phyloP scores from a whole-genome alignment of 306 rosid genomes.

The cucumber (Cucumis sativus) region DNA sequence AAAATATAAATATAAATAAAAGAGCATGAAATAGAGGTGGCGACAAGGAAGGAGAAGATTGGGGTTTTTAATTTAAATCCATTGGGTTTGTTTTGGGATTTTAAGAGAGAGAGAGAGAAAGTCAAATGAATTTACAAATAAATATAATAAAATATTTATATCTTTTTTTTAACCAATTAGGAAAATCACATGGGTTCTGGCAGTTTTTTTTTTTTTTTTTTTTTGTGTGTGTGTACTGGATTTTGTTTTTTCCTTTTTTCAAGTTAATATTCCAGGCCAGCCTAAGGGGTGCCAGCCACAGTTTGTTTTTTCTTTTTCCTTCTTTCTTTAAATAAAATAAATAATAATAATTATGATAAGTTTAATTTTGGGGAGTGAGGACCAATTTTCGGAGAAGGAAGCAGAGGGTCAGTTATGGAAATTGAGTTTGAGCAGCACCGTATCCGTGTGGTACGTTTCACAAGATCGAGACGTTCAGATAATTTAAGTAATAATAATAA shows the following conservation, averaged over 20 bases:
- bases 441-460: background rate
- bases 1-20: too few relatives aligned
- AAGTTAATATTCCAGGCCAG: background rate
- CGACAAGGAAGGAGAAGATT: slow-evolving; percentile 11
- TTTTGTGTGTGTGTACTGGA: slow-evolving; percentile 10
- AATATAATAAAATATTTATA: background rate
- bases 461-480: background rate
- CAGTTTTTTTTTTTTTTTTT: slow-evolving; percentile 27
- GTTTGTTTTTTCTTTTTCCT: background rate
- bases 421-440: background rate
- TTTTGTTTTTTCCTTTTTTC: slow-evolving; percentile 6
- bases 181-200: slow-evolving; percentile 18
- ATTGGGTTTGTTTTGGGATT: background rate
- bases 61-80: background rate
- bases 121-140: slow-evolving; percentile 33
- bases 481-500: background rate
- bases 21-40: slow-evolving; percentile 5
- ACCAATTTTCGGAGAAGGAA: background rate
- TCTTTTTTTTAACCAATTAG: background rate
- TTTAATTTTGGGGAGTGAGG: background rate
- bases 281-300: background rate
- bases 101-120: slow-evolving; percentile 24
- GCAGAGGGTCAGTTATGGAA: background rate
- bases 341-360: background rate
- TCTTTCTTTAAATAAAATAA: background rate